Evolutionary conservation across 1,139 yeast species (phyloP).

Genomic region (Maudiozyma humilis): DNA sequence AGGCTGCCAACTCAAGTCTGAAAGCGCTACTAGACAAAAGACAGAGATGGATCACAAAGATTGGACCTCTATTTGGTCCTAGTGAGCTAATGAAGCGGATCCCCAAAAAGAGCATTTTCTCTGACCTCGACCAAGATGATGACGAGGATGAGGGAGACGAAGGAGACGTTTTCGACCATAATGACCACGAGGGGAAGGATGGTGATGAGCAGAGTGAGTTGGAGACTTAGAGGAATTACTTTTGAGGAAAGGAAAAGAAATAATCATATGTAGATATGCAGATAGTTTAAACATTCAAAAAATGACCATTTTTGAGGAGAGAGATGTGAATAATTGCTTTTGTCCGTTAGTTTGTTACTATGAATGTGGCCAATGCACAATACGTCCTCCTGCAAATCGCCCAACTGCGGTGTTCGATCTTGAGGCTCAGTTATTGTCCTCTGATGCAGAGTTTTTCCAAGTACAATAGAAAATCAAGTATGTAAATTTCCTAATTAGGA

Average conservation of each 20-base stretch:
- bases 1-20: constrained; percentile 67
- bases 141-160: constrained; percentile 23
- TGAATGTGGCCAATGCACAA: too few relatives aligned
- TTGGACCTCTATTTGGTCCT: constrained; percentile 72
- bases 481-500: neutral
- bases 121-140: constrained; percentile 43
- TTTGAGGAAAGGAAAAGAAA: neutral
- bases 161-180: constrained; percentile 13
- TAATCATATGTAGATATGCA: neutral
- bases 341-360: too few relatives aligned
- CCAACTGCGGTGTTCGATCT: neutral
- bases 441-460: neutral
- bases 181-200: constrained; percentile 10
- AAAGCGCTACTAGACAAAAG: constrained; percentile 78
- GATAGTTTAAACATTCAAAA: neutral
- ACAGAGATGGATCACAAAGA: constrained; percentile 76
- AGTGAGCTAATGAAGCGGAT: constrained; percentile 67
- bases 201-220: constrained; percentile 11
- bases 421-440: neutral
- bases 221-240: constrained; percentile 7
- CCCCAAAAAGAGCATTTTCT: constrained; percentile 58
- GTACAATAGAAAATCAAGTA: neutral
- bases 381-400: too few relatives aligned
- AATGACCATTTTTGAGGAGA: neutral
- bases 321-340: too few relatives aligned